Evolutionary conservation across 1,284 basidiomycete species (phyloP), one percentile per base, ranked within the genome.

Genomic region (Testicularia cyperi): DNA sequence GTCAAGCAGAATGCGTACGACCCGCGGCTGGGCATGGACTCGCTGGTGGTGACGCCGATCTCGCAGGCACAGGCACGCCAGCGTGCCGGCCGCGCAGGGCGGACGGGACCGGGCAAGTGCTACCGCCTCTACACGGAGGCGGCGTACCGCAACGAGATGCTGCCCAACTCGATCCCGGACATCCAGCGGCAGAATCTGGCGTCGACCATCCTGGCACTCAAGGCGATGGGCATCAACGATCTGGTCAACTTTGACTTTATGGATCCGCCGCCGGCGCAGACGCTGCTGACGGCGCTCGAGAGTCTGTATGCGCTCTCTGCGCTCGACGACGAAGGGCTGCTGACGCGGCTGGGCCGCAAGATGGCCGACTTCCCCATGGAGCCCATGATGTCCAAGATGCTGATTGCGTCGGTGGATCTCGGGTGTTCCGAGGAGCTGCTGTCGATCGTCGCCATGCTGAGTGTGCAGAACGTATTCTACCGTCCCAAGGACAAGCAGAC

Each of bases 291-390:
- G 3, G 95, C 95, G 0, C 80, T 98, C 27, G 94, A 98, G 77
- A 86, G 88, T 49, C 79, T 98, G 3, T 97, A 95, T 77, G 94
- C 92, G 2, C 82, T 98, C 5, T 94, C 91, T 0, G 95, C 94
- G 4, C 81, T 98, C 25, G 95, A 98, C 70, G 92, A 97, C 66
- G 95, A 97, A 79, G 95, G 95, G 4, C 80, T 97, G 8, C 80
- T 99, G 68, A 99, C 95, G 1, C 83, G 90, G 14, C 80, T 97
- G 12, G 95, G 94, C 1, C 83, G 94, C 47, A 98, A 98, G 79
- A 98, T 99, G 95, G 94, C 95, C 2, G 94, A 98, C 75, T 94
- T 97, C 80, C 95, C 95, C 6, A 90, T 97, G 86, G 92, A 97
- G 60, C 95, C 94, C 6, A 85, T 89, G 4, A 80, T 92, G 54